Evolutionary conservation across 2,329 filamentous ascomycete species (phyloP), one percentile per base, ranked within the genome.

Genomic region (Paracamarosporium sp.): DNA sequence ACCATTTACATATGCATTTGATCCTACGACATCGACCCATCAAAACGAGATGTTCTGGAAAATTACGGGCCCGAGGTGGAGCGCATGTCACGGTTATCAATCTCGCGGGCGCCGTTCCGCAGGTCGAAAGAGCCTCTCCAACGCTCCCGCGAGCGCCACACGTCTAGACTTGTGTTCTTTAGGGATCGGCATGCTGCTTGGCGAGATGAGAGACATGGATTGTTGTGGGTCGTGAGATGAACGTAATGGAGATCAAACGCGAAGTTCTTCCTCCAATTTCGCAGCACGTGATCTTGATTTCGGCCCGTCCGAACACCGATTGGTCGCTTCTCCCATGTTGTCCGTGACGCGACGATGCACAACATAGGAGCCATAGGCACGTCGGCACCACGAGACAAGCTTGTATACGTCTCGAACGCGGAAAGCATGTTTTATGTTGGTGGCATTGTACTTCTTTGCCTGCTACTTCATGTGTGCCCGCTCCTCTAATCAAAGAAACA

Each of bases 191-290:
- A 40, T 33, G 50, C 48, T 46, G 50, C 46, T 54, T 55, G 48
- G 52, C 44, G 60, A 53, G 51, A 56, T 57, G 55, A 43, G 31
- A 31, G 28, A 50, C 33, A 38, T 24, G 45, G 31, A 46, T 30
- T 38, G 50, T 36, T 46, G 52, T 33, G 44, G 47, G 52, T 44
- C 40, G 9, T 45, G 31, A 44, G 50, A 50, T 51, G 48, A 38
- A 59, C 68, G 69, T 67, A 61, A 55, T 53, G 69, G 43, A 64
- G 64, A 73, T 73, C 70, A 74, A 72, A 74, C 71, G 57, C 63
- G 57, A 59, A 62, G 62, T 55, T 45, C 27, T 35, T 46, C 20
- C 31, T 24, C 30, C 30, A 48, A 35, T 48, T 22, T 45, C 27
- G 9, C 27, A 11, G 6, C 43, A 45, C 43, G 43, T 45, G 43